phyloP scores from a whole-genome alignment of 306 rosid genomes.

The Acmispon strigosus region DNA sequence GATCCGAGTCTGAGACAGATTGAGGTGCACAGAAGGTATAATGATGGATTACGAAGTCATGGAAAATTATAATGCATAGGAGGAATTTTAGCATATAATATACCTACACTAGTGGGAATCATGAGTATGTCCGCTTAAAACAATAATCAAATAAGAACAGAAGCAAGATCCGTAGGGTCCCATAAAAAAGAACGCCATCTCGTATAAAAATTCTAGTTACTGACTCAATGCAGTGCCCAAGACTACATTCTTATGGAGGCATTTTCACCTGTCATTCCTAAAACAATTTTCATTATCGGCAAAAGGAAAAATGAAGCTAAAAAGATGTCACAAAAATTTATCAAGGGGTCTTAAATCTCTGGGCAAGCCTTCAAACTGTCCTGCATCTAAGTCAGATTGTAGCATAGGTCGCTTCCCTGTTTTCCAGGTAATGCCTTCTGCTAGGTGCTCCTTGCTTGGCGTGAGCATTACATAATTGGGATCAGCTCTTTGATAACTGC shows the following conservation, averaged over 20 bases:
- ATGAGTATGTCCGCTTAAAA: too few species aligned
- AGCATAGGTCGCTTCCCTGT: conserved; percentile 77
- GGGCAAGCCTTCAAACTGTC: conserved; percentile 76
- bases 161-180: background rate
- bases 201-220: background rate
- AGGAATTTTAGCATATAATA: too few species aligned
- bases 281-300: background rate
- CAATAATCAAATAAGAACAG: too few species aligned
- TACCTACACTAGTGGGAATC: too few species aligned
- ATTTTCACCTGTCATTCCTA: background rate
- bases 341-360: conserved; percentile 67
- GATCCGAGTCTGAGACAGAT: too few species aligned
- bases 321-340: conserved; percentile 42
- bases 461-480: conserved; percentile 93
- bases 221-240: background rate
- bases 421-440: conserved; percentile 76
- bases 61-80: too few species aligned
- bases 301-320: background rate
- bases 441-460: conserved; percentile 83
- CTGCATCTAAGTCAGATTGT: conserved; percentile 62
- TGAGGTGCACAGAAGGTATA: too few species aligned
- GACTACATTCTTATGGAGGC: background rate
- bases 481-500: conserved; percentile 96
- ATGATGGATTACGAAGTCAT: too few species aligned
- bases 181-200: background rate